These are phyloP conservation scores for Candida albicans DNA, from an alignment of 1,139 yeast species.

Conservation along the genomic window DNA sequence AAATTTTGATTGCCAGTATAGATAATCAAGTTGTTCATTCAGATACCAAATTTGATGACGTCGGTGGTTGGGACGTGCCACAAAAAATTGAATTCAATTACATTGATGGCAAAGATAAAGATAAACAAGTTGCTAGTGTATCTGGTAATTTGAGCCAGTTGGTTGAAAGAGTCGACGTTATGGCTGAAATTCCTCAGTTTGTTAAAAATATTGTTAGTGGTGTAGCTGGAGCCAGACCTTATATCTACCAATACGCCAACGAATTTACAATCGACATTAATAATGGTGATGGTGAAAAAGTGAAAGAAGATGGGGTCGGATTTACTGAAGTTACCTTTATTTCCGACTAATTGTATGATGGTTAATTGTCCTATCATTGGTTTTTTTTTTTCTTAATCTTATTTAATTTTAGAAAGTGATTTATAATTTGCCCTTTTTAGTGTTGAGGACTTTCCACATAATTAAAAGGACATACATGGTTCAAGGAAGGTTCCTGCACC, in stretches of 20 bases:
- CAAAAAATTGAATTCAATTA: slow-evolving; percentile 58
- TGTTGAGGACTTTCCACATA: no score
- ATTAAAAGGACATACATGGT: no score
- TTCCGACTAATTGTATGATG: slow-evolving; percentile 29
- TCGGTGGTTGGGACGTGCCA: slow-evolving; percentile 93
- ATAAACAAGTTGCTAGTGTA: slow-evolving; percentile 42
- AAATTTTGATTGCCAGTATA: slow-evolving; percentile 64
- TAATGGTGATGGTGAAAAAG: slow-evolving; percentile 14
- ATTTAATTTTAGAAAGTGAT: neutral
- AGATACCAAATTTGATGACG: slow-evolving; percentile 63
- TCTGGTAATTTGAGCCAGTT: slow-evolving; percentile 56
- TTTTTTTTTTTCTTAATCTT: neutral
- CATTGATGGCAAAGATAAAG: slow-evolving; percentile 53
- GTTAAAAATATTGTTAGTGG: slow-evolving; percentile 92
- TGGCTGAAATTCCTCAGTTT: slow-evolving; percentile 95
- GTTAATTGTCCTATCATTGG: neutral
- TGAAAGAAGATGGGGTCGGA: slow-evolving; percentile 61
- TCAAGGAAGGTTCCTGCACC: no score
- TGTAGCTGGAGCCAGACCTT: slow-evolving; percentile 94
- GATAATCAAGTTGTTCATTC: slow-evolving; percentile 66
- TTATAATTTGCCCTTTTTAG: neutral
- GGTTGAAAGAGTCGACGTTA: slow-evolving; percentile 92
- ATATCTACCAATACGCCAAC: slow-evolving; percentile 86
- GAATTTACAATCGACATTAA: slow-evolving; percentile 42
- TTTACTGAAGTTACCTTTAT: slow-evolving; percentile 86